Evolutionary conservation across 73 alveolate genomes (phyloP).

Genomic region (Paramecium tetraurelia): DNA sequence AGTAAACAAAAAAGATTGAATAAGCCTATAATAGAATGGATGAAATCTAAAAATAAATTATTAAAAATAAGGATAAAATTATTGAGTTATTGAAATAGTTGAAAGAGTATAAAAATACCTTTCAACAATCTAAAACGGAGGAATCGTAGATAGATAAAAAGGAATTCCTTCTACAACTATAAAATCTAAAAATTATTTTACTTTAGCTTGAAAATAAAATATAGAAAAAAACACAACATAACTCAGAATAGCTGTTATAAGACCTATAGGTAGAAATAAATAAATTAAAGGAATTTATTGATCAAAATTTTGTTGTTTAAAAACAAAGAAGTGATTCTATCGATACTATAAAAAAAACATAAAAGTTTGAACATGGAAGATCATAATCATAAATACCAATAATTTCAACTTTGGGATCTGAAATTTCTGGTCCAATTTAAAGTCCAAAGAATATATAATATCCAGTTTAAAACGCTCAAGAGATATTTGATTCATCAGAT

Average conservation of each 20-base stretch:
- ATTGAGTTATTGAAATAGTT: background rate
- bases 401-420: background rate
- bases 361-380: background rate
- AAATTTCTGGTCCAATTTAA: background rate
- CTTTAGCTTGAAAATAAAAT: conserved; percentile 23
- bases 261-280: background rate
- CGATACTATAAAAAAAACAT: background rate
- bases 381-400: background rate
- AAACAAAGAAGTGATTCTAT: conserved; percentile 39
- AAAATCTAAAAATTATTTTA: background rate
- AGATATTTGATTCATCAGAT: background rate
- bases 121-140: background rate
- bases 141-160: conserved; percentile 4
- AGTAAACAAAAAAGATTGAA: background rate
- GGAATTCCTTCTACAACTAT: conserved; percentile 1
- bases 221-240: background rate
- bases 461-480: background rate
- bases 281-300: background rate
- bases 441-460: background rate
- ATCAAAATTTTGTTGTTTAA: background rate
- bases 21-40: background rate
- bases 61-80: background rate
- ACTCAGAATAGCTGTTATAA: background rate
- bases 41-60: background rate
- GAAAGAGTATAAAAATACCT: background rate